These are phyloP conservation scores for Berkeleyomyces rouxiae DNA, from an alignment of 2,329 filamentous ascomycete genomes.

Conservation along the genomic window DNA sequence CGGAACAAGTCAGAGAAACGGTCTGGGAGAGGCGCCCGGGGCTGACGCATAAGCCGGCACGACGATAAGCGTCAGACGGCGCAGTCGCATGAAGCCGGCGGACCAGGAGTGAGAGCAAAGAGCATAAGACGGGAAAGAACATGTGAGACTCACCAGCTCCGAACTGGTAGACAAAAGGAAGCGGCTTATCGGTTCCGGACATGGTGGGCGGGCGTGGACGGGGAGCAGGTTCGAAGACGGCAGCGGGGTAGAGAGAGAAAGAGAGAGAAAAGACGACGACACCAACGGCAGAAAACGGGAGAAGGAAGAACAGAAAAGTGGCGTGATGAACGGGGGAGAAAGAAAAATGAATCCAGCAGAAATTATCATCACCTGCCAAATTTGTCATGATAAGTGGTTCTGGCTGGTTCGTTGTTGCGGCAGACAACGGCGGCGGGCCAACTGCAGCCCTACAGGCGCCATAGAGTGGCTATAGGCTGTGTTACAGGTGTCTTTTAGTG, in stretches of 20 bases:
- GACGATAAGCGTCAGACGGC: not conserved
- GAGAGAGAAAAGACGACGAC: not conserved
- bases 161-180: slow-evolving; percentile 91
- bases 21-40: not conserved
- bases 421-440: not conserved
- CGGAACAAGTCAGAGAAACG: not conserved
- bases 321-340: slow-evolving; percentile 1
- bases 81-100: not conserved
- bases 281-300: not conserved
- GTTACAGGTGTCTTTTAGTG: not conserved
- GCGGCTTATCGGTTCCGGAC: slow-evolving; percentile 48
- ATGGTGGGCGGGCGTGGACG: slow-evolving; percentile 29
- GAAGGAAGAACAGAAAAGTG: not conserved
- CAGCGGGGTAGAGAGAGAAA: not conserved
- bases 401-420: not conserved
- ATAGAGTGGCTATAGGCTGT: not conserved
- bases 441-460: not conserved
- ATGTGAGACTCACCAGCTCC: slow-evolving; percentile 48
- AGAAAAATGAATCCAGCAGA: not conserved
- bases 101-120: not conserved
- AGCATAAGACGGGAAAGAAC: not conserved
- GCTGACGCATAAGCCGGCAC: not conserved
- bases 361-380: not conserved
- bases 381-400: slow-evolving; percentile 7
- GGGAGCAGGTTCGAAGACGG: not conserved